Evolutionary conservation across 352 stramenopile genomes (phyloP).

Genomic region (Aphanomyces stellatus): DNA sequence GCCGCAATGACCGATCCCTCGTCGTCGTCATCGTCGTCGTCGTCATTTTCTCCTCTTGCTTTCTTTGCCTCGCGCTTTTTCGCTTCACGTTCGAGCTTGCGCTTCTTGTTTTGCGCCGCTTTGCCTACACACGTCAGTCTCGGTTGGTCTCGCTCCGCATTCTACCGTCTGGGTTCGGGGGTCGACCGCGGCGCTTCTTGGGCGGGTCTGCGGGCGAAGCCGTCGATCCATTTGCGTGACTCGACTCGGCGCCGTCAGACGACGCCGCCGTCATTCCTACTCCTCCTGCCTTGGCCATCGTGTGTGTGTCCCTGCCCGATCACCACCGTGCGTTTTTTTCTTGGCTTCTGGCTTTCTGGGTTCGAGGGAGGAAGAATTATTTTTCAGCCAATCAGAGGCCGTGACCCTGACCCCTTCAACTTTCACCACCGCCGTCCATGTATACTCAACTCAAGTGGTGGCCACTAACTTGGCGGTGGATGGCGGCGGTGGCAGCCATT

Average conservation of each 20-base stretch:
- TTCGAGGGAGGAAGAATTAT: not conserved
- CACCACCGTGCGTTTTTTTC: not conserved
- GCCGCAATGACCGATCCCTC: not conserved
- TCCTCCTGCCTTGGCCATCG: not conserved
- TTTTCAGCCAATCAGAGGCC: not conserved
- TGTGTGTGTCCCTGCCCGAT: not conserved
- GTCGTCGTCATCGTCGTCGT: slow-evolving; percentile 9
- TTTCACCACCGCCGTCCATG: not conserved
- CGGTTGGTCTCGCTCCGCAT: not conserved
- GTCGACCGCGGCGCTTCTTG: not conserved
- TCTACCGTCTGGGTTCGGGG: not conserved
- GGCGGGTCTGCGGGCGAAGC: not conserved
- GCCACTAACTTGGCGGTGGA: not conserved
- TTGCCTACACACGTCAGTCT: not conserved
- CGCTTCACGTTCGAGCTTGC: not conserved
- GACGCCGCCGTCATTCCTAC: no score
- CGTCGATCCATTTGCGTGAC: no score
- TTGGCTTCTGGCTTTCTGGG: slow-evolving; percentile 4
- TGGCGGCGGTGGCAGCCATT: not conserved
- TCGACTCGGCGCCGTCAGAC: no score
- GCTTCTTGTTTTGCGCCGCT: slow-evolving; percentile 8
- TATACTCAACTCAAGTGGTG: not conserved
- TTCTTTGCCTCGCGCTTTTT: not conserved
- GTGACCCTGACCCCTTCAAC: not conserved
- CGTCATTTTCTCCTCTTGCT: not conserved